Conservation (phyloP, 495 filamentous ascomycete species). For the Trichocladium uniseriatum region DNA sequence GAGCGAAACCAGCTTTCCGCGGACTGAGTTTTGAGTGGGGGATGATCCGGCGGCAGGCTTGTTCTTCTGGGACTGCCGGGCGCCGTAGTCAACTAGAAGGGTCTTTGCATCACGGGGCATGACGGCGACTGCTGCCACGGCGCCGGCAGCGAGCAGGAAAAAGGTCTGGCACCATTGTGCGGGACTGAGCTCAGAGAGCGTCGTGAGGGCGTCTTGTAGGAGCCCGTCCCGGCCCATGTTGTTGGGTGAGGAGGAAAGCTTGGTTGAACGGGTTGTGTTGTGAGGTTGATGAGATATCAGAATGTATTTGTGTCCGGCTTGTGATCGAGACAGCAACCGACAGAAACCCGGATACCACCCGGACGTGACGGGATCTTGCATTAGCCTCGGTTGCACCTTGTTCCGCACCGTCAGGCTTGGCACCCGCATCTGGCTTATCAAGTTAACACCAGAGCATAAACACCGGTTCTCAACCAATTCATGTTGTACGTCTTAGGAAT, state of each 20-base stretch:
- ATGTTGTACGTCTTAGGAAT: too few relatives aligned
- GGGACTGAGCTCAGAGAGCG: slow-evolving; percentile 14
- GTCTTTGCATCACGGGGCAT: slow-evolving; percentile 31
- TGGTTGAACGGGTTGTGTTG: neutral
- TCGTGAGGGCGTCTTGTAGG: neutral
- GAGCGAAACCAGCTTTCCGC: slow-evolving; percentile 18
- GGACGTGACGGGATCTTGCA: neutral
- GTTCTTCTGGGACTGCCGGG: slow-evolving; percentile 21
- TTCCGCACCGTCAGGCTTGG: slow-evolving; percentile 7
- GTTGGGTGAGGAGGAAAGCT: neutral
- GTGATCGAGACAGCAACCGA: too few relatives aligned
- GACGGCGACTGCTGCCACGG: slow-evolving; percentile 30
- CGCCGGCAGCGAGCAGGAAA: slow-evolving; percentile 33
- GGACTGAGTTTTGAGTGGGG: neutral
- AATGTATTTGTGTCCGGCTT: too few relatives aligned
- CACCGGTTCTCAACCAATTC: too few relatives aligned
- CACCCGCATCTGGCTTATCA: neutral
- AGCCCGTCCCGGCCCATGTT: slow-evolving; percentile 1
- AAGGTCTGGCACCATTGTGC: slow-evolving; percentile 39
- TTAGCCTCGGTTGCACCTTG: slow-evolving; percentile 6
- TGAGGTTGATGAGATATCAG: neutral
- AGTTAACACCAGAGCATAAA: too few relatives aligned
- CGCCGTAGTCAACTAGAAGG: slow-evolving; percentile 43
- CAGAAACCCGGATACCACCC: too few relatives aligned
- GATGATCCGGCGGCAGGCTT: neutral